A percentile compares a stretch with the other conserved stretches of the same genome.
Evolutionary conservation across 768 basidiomycete genomes (phyloP).

Genomic region (Calvatia gigantea): DNA sequence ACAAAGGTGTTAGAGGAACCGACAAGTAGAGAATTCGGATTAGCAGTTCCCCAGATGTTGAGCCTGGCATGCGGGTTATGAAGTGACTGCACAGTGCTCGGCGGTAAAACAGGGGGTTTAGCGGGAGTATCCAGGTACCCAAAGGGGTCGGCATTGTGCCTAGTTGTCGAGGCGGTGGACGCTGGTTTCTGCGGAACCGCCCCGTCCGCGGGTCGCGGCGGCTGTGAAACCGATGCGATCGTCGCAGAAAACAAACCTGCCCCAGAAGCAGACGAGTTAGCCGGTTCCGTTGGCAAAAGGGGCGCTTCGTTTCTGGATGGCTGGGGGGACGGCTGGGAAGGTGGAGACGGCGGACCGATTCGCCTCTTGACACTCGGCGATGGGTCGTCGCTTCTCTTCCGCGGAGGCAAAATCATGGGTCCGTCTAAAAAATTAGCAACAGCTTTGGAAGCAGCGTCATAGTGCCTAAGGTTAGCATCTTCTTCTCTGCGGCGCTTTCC

Average conservation of each 20-base stretch:
- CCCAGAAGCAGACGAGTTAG: slow-evolving; percentile 5
- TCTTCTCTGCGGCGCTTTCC: slow-evolving; percentile 59
- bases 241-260: slow-evolving; percentile 11
- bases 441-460: slow-evolving; percentile 50
- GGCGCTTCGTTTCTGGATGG: background rate
- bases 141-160: slow-evolving; percentile 47
- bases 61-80: slow-evolving; percentile 33
- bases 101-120: slow-evolving; percentile 27
- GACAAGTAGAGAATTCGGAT: slow-evolving; percentile 3
- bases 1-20: slow-evolving; percentile 16
- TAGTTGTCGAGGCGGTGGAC: slow-evolving; percentile 5
- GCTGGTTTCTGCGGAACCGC: background rate
- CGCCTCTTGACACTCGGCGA: background rate
- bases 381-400: slow-evolving; percentile 31
- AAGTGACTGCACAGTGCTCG: slow-evolving; percentile 27
- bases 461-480: slow-evolving; percentile 46
- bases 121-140: slow-evolving; percentile 48
- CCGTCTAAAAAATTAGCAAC: slow-evolving; percentile 51
- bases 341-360: background rate
- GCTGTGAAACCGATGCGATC: slow-evolving; percentile 11
- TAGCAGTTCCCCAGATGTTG: slow-evolving; percentile 30
- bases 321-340: background rate
- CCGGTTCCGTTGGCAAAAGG: background rate
- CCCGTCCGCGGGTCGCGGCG: background rate
- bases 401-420: slow-evolving; percentile 21